A percentile compares a stretch with the other conserved stretches of the same genome.
phyloP scores from a whole-genome alignment of 2,329 filamentous ascomycete species.

The Arachnomyces sp. region DNA sequence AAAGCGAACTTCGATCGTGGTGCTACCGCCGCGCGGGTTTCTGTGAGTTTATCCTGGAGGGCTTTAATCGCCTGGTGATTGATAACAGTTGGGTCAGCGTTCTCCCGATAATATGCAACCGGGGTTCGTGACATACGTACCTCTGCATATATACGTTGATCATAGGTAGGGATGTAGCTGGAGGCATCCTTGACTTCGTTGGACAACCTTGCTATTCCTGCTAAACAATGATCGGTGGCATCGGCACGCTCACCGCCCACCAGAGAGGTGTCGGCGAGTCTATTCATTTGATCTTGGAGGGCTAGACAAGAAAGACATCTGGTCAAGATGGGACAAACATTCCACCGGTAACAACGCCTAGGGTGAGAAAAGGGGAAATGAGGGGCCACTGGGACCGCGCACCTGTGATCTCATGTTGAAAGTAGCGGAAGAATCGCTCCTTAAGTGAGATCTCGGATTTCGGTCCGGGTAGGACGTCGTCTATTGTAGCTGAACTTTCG shows the following conservation, averaged over 20 bases:
- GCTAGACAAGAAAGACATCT: conserved; percentile 38
- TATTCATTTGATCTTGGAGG: conserved; percentile 66
- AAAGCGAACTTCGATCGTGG: conserved; percentile 80
- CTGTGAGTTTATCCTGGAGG: conserved; percentile 68
- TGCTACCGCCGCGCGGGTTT: conserved; percentile 56
- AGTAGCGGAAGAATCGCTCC: conserved; percentile 76
- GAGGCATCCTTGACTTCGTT: conserved; percentile 78
- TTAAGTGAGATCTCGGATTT: conserved; percentile 46
- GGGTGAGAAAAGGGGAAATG: neutral
- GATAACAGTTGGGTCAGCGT: conserved; percentile 14
- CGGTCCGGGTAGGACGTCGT: conserved; percentile 20
- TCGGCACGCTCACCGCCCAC: conserved; percentile 68
- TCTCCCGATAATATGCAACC: too few species aligned
- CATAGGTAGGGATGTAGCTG: conserved; percentile 76
- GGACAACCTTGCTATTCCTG: conserved; percentile 69
- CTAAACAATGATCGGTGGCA: conserved; percentile 70
- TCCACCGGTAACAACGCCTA: neutral
- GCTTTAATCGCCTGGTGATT: conserved; percentile 61
- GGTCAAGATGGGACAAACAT: conserved; percentile 4
- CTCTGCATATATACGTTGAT: conserved; percentile 77
- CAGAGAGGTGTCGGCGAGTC: conserved; percentile 54
- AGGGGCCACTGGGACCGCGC: conserved; percentile 17
- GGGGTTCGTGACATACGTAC: conserved; percentile 35
- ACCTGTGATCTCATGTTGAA: conserved; percentile 68
- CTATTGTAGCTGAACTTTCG: conserved; percentile 13